Evolutionary conservation across 768 basidiomycete genomes (phyloP).

Genomic region (Auricularia heimuer): DNA sequence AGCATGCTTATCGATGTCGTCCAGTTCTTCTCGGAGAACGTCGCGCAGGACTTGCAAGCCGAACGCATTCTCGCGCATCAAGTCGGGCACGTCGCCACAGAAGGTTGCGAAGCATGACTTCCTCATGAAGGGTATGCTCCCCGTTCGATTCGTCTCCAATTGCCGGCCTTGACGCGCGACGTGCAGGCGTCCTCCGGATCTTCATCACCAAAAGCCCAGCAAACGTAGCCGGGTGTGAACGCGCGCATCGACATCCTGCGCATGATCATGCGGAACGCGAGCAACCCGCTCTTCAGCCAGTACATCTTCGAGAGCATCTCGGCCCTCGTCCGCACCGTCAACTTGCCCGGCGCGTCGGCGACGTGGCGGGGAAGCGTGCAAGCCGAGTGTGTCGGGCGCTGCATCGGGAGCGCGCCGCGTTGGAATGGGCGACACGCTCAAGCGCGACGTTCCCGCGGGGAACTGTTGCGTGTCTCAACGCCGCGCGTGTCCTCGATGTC

Average conservation of each 20-base stretch:
- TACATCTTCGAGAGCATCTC: constrained; percentile 95
- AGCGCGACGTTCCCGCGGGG: no score
- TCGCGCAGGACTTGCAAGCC: constrained; percentile 78
- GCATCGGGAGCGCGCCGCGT: no score
- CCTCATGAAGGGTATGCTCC: constrained; percentile 82
- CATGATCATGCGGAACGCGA: constrained; percentile 88
- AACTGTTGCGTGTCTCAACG: no score
- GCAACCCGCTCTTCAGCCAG: constrained; percentile 96
- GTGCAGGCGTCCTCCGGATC: constrained; percentile 83
- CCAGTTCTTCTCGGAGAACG: constrained; percentile 88
- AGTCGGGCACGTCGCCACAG: constrained; percentile 68
- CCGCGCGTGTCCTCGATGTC: no score
- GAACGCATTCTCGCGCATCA: constrained; percentile 63
- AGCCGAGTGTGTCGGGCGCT: no score
- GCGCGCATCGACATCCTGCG: constrained; percentile 70
- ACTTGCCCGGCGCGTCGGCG: no score
- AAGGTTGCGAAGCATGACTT: constrained; percentile 97
- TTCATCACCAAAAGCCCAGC: constrained; percentile 80
- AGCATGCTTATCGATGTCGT: constrained; percentile 90
- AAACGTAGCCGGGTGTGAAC: constrained; percentile 57
- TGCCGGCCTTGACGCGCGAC: background rate
- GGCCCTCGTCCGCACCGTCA: constrained; percentile 85
- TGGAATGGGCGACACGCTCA: no score
- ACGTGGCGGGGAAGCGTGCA: no score
- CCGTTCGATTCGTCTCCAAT: background rate